Base-by-base conservation (phyloP, 129 eudicot genomes). In the Heracleum sosnowskyi region DNA sequence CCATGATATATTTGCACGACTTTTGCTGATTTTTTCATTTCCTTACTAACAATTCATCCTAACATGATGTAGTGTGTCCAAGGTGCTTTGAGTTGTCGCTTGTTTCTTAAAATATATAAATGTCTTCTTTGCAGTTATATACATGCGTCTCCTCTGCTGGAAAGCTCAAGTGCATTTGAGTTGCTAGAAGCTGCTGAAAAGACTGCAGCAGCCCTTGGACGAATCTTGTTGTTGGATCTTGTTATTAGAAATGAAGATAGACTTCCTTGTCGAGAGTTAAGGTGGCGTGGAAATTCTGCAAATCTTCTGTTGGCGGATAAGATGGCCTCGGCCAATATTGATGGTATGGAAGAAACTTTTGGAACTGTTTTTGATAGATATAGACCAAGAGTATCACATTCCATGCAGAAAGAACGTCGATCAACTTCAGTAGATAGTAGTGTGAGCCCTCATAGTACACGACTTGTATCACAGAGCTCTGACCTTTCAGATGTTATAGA, bases 181-280 rank as follows among this genome's bases (percentile, higher is more conserved):
- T 80, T 96, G 4, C 90, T 80, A 79, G 92, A 89, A 79, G 86
- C 89, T 76, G 92, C 97, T 74, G 95, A 87, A 88, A 92, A 84
- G 86, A 90, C 97, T n/a, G 80, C 97, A 68, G 86, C 92, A 47
- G 96, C 97, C 62, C 97, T 96, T 76, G 99, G 97, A 46, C 86
- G 99, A 90, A 88, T 96, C 77, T 46, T 96, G 84, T 75, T 96
- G 91, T 85, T 96, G 88, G 99, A 96, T 82, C 97, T 96, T 75
- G 96, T 92, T 17, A 96, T 96, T 81, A 92, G 99, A 86, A 96
- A 96, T 70, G 99, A 96, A 87, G 99, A 96, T 78, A 88, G 97
- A 70, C 91, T 96, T 72, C 97, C 97, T 64, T 96, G 97, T 86
- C 92, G 89, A 79, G 82, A 90, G 74, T 89, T 96, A 39, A 83